Evolutionary conservation across 1,284 basidiomycete genomes (phyloP), one percentile per base, ranked within the genome.

Genomic region (Puccinia hordei): DNA sequence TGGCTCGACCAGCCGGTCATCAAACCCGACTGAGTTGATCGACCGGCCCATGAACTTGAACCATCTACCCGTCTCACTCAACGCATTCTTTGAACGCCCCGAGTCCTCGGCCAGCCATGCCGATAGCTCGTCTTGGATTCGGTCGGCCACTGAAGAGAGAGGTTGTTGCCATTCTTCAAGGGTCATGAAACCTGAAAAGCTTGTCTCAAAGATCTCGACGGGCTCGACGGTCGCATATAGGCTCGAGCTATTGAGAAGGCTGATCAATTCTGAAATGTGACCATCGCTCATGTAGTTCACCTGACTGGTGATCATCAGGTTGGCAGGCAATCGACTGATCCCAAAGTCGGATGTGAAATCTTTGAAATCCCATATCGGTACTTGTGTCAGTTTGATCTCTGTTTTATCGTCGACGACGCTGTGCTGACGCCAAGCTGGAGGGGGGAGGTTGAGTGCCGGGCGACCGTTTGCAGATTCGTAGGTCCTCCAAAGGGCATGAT

Each of bases 311-410:
- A 80, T 65, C 2, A 17, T 72, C 30, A 72, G 51, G 44, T 59
- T 59, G 33, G 46, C 27, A 38, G 57, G 30, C 27, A 73, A 49
- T 5, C 55, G 53, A n/a, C 10, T 44, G 35, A 80, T 80, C 27
- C 35, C 38, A 55, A 80, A 80, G 61, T 73, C 77, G 35, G 77
- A 69, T 17, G 77, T 63, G 49, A 80, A 80, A 35, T 80, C 77
- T 27, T 72, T 80, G 46, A 73, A 73, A 33, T 53, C 38, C 63
- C 63, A 69, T 1, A 57, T 41, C 1, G 66, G 53, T 22, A 59
- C 41, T 6, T 69, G 49, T 1, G 66, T 3, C 24, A 59, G 35
- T 22, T 68, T 33, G 27, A 51, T 53, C 17, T 66, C 49, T 24
- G 30, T 30, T 13, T 24, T 30, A 1, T 38, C 66, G n/a, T 59